Evolutionary conservation across 148 eudicot genomes (phyloP).

Genomic region (Camellia granthamiana): DNA sequence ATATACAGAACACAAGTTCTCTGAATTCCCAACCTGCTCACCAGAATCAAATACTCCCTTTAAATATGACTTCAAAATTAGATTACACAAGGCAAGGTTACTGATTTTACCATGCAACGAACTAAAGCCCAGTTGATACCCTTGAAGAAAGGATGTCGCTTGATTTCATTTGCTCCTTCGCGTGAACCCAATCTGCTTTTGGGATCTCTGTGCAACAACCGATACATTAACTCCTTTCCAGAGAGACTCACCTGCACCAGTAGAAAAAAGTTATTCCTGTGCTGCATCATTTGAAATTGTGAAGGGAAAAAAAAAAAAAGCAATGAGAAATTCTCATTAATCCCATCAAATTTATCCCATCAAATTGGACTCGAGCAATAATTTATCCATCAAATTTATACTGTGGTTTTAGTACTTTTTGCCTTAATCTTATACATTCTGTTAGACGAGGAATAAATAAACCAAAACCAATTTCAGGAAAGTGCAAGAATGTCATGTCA

Average conservation of each 20-base stretch:
- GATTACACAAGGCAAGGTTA: not conserved
- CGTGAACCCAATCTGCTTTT: conserved; percentile 79
- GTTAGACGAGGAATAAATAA: not conserved
- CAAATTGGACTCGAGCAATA: too few species aligned
- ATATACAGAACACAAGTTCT: not conserved
- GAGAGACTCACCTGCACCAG: conserved; percentile 71
- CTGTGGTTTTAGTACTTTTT: not conserved
- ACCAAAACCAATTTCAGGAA: not conserved
- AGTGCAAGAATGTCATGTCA: not conserved
- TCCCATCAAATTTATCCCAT: too few species aligned
- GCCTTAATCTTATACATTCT: not conserved
- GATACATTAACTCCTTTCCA: conserved; percentile 73
- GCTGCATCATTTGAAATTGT: not conserved
- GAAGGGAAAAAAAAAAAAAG: not conserved
- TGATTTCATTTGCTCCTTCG: conserved; percentile 91
- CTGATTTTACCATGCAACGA: conserved; percentile 70
- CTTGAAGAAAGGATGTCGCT: conserved; percentile 83
- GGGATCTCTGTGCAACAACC: conserved; percentile 84
- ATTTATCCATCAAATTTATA: not conserved
- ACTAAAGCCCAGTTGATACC: conserved; percentile 93
- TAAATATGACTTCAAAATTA: conserved; percentile 1
- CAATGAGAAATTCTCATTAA: too few species aligned
- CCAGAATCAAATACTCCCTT: not conserved
- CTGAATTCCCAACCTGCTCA: not conserved
- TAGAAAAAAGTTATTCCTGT: not conserved